Evolutionary conservation across 805 yeast species (phyloP).

Genomic region (Torulaspora maleeae): DNA sequence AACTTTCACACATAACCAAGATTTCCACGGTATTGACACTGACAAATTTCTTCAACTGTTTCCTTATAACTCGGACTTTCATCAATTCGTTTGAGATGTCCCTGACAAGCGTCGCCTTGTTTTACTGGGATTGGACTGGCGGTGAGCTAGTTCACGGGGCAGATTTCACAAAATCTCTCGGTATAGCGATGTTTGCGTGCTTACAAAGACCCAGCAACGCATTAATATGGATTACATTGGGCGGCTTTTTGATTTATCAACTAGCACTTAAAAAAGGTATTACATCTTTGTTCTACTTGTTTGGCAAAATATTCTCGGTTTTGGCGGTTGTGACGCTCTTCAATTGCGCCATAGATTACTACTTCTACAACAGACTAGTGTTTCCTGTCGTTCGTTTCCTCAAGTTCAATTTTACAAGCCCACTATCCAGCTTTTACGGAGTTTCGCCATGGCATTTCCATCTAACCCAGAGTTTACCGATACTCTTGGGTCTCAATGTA

Average conservation of each 20-base stretch:
- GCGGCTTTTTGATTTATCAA: conserved; percentile 34
- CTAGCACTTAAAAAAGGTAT: conserved; percentile 12
- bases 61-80: conserved; percentile 73
- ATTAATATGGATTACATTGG: conserved; percentile 68
- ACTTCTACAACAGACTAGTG: conserved; percentile 51
- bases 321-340: conserved; percentile 31
- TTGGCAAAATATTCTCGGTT: conserved; percentile 22
- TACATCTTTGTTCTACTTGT: conserved; percentile 14
- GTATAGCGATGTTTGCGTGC: conserved; percentile 57
- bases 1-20: conserved; percentile 15
- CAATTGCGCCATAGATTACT: conserved; percentile 49
- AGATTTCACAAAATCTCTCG: conserved; percentile 38
- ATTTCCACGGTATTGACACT: conserved; percentile 23
- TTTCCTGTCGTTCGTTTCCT: conserved; percentile 68
- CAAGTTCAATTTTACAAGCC: conserved; percentile 70
- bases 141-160: conserved; percentile 16
- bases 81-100: conserved; percentile 78
- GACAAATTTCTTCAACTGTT: conserved; percentile 65
- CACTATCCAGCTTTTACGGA: conserved; percentile 81
- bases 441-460: conserved; percentile 81
- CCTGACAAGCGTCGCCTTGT: conserved; percentile 60
- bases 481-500: conserved; percentile 58
- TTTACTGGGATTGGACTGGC: conserved; percentile 64
- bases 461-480: conserved; percentile 74
- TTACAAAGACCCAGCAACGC: conserved; percentile 82